A percentile compares a stretch with the other conserved stretches of the same genome.
Evolutionary conservation across 345 rosid genomes (phyloP).

Genomic region (Limnanthes douglasii): DNA sequence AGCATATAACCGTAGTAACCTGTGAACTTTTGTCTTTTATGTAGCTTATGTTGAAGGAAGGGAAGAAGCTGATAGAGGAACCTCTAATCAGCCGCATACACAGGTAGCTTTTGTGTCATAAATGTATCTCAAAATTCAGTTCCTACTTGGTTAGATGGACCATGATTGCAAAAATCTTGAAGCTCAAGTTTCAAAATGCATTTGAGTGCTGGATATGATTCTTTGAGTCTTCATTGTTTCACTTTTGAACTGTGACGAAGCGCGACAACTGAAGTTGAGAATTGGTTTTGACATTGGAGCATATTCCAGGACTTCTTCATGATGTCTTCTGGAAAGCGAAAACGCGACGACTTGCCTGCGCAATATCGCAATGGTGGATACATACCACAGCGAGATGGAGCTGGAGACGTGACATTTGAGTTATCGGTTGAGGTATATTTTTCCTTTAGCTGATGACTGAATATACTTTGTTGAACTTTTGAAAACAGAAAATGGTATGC

Average conservation of each 20-base stretch:
- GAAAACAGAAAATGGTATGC: not conserved
- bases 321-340: slow-evolving; percentile 69
- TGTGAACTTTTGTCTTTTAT: slow-evolving; percentile 7
- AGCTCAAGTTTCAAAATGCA: too few relatives aligned
- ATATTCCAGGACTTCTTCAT: slow-evolving; percentile 72
- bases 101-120: slow-evolving; percentile 41
- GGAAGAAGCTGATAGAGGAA: slow-evolving; percentile 72
- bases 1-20: too few relatives aligned
- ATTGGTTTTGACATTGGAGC: slow-evolving; percentile 8
- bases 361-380: slow-evolving; percentile 74
- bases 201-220: slow-evolving; percentile 2
- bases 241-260: slow-evolving; percentile 5
- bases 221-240: slow-evolving; percentile 1
- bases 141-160: too few relatives aligned
- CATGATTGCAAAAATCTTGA: too few relatives aligned
- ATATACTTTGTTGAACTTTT: not conserved
- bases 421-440: slow-evolving; percentile 20
- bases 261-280: too few relatives aligned
- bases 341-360: slow-evolving; percentile 66
- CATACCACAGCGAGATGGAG: slow-evolving; percentile 97
- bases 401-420: slow-evolving; percentile 41
- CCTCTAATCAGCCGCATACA: slow-evolving; percentile 55
- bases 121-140: slow-evolving; percentile 3
- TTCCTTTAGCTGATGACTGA: not conserved
- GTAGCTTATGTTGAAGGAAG: slow-evolving; percentile 93